phyloP scores from a whole-genome alignment of 23 red algal genomes.

The Gracilaria caudata region DNA sequence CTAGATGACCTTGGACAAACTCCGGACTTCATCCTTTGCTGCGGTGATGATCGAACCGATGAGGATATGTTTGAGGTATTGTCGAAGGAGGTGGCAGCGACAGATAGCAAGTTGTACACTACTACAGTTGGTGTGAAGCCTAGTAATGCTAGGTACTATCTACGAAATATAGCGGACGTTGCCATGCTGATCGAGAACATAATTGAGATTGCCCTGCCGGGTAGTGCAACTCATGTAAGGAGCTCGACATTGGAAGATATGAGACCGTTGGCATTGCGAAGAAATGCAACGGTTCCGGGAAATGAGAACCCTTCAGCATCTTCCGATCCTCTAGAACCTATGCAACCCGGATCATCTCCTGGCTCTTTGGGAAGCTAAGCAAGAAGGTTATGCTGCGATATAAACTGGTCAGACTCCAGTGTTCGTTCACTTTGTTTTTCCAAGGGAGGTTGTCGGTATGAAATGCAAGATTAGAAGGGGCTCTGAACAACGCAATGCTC shows the following conservation, averaged over 20 bases:
- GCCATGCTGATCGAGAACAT: constrained; percentile 76
- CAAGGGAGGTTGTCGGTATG: neutral
- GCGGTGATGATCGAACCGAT: constrained; percentile 98
- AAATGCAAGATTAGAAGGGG: neutral
- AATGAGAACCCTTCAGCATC: constrained; percentile 21
- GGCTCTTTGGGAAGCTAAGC: neutral
- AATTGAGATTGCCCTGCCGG: constrained; percentile 60
- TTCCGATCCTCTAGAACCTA: neutral
- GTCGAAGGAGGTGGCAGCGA: constrained; percentile 18
- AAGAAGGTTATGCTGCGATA: neutral
- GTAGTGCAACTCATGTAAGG: constrained; percentile 52
- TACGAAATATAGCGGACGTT: constrained; percentile 80
- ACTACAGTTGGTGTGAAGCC: constrained; percentile 96
- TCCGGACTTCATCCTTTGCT: constrained; percentile 96
- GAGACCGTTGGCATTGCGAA: constrained; percentile 40
- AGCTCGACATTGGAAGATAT: constrained; percentile 77
- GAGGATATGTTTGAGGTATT: constrained; percentile 99
- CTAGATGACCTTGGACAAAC: constrained; percentile 50
- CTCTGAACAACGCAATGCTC: neutral
- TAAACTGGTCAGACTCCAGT: neutral
- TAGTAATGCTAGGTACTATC: constrained; percentile 90
- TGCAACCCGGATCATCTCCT: neutral
- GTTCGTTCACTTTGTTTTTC: neutral
- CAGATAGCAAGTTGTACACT: constrained; percentile 73
- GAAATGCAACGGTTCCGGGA: neutral